Evolutionary conservation across 768 basidiomycete genomes (phyloP), one percentile per base, ranked within the genome.

Genomic region (Suillus subalutaceus): DNA sequence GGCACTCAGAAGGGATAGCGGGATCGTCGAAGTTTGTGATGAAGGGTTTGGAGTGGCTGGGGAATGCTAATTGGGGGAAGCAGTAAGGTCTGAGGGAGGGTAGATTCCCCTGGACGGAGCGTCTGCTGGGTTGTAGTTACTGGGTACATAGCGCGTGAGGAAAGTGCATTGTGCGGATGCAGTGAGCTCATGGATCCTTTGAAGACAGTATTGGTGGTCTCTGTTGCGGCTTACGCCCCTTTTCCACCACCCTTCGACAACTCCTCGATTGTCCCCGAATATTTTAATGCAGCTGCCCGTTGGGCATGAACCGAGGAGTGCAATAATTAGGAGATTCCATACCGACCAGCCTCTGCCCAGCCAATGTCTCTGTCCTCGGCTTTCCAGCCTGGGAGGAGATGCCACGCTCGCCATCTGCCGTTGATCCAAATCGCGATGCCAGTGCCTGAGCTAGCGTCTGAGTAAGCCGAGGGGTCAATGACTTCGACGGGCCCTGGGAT

Each of bases 311-410:
- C 16, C 1, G 53, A 55, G 69, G 50, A 9, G 23, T 55, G 38
- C 76, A 13, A 44, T 41, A 15, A 15, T 68, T 37, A 83, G 79
- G 26, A 84, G n/a, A 68, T 41, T 82, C 73, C 67, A 85, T 82
- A 0, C 81, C 80, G 18, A 84, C n/a, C 69, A 0, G 80, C 80
- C 68, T 85, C 83, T 16, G 82, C 83, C 82, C 84, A 85, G 0
- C 71, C 72, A 65, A 86, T 86, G 63, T 84, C 80, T 62, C 37
- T 6, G n/a, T 18, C 6, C 23, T 35, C 37, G 1, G 5, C 6
- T 41, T 75, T 69, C 80, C 79, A 81, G 0, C 73, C 73, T 10
- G 71, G 73, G 8, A 72, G 59, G 13, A 81, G 74, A 4, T 64
- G 13, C 75, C 77, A 80, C 0, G 77, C 79, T 30, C 76, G 53